Base-by-base conservation (phyloP, 305 asterid species). In the Solanum hybrid region DNA sequence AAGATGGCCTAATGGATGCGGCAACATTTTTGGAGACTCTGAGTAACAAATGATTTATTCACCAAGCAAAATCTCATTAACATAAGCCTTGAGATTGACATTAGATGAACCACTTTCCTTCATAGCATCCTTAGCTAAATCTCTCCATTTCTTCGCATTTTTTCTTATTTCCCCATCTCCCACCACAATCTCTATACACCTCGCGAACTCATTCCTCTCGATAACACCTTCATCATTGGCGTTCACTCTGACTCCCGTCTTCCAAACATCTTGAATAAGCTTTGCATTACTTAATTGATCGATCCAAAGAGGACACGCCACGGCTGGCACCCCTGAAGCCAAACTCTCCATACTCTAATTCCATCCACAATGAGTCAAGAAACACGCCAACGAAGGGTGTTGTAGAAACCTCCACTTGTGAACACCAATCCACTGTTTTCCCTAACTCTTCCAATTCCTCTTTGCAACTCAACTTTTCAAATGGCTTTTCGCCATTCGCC, bases 231-330 rank as follows among this genome's bases (percentile, higher is more conserved):
- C 92, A 51, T 40, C 90, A 36, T 86, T 90, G n/a, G 60, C 82
- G 2, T 10, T 35, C 76, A 89, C 92, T 64, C 92, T 93, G 34
- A 93, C 84, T 38, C 96, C 94, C 6, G 88, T 92, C 92, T 76
- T 90, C 96, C 96, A 93, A 34, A 86, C 88, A 87, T 94, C 94
- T 89, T 93, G 92, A 32, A 90, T 88, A 69, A 93, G 91, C 78
- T 94, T 94, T 1, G 93, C 94, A 38, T 91, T 93, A 66, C 91
- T 91, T 7, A 31, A 5, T 60, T 94, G 95, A 69, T 93, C 95
- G 0, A 88, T 78, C 95, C 95, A 94, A 12, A 88, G 91, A 1
- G 96, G 96, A 66, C 93, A 56, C 29, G 88, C 90, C 90, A 93
- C 94, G 0, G 89, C 37, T 1, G 94, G 96, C 27, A 93, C 92